phyloP scores from a whole-genome alignment of 495 filamentous ascomycete genomes.

The Neurospora terricola region DNA sequence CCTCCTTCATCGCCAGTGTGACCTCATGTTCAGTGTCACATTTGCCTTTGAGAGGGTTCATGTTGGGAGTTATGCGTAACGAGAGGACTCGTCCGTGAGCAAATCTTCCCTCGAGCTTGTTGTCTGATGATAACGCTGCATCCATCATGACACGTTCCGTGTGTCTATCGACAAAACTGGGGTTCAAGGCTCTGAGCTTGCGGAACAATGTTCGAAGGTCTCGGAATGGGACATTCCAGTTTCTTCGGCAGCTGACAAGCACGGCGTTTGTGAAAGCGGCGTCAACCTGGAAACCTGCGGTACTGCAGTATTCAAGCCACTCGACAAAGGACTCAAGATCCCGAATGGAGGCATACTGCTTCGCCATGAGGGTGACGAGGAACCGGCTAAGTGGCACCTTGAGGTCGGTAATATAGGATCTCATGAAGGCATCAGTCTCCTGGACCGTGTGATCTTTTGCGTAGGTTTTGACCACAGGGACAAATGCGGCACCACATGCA shows the following conservation, averaged over 20 bases:
- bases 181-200: constrained; percentile 20
- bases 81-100: constrained; percentile 15
- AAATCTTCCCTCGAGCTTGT: constrained; percentile 6
- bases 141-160: constrained; percentile 30
- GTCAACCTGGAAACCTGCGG: constrained; percentile 24
- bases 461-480: constrained; percentile 35
- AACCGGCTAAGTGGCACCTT: constrained; percentile 25
- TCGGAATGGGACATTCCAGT: constrained; percentile 28
- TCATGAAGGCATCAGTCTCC: constrained; percentile 35
- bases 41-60: constrained; percentile 12
- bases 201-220: constrained; percentile 29
- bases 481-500: constrained; percentile 25
- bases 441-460: constrained; percentile 25
- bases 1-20: constrained; percentile 27
- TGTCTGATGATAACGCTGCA: constrained; percentile 16
- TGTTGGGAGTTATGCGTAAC: constrained; percentile 9
- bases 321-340: constrained; percentile 27
- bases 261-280: constrained; percentile 31
- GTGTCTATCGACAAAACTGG: constrained; percentile 17
- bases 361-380: constrained; percentile 36
- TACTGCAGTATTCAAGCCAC: constrained; percentile 29
- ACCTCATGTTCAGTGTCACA: constrained; percentile 20
- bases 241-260: constrained; percentile 23
- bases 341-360: constrained; percentile 29
- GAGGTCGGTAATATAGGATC: constrained; percentile 21